phyloP scores from a whole-genome alignment of 768 basidiomycete species.

The Amanita muscaria region DNA sequence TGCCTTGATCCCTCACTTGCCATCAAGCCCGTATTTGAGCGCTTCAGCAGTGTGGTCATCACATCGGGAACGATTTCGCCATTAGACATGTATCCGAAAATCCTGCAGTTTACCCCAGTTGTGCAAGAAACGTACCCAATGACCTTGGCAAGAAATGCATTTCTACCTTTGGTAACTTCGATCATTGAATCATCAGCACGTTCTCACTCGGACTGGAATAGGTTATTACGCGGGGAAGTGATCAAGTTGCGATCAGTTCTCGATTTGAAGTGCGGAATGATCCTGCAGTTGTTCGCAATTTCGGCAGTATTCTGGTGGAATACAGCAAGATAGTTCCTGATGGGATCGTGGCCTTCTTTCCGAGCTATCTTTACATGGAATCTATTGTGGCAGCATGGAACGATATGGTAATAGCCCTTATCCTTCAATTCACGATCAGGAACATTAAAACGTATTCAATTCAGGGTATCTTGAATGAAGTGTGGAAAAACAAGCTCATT shows the following conservation, averaged over 20 bases:
- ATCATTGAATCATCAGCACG: too few relatives aligned
- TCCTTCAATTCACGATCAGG: not conserved
- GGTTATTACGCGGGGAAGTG: constrained; percentile 97
- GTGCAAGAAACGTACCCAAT: constrained; percentile 97
- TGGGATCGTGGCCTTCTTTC: constrained; percentile 98
- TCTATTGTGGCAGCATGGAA: constrained; percentile 99
- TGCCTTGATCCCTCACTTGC: constrained; percentile 97
- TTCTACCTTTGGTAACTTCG: constrained; percentile 75
- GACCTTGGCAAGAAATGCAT: constrained; percentile 94
- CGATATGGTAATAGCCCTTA: constrained; percentile 73
- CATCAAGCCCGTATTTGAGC: constrained; percentile 96
- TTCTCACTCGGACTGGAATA: constrained; percentile 19
- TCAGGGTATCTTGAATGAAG: constrained; percentile 96
- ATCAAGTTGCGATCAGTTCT: constrained; percentile 97
- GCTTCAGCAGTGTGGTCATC: constrained; percentile 96
- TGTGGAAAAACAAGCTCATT: constrained; percentile 98
- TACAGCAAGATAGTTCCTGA: constrained; percentile 98
- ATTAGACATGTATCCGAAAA: constrained; percentile 99
- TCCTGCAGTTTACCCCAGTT: constrained; percentile 95
- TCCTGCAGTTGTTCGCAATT: constrained; percentile 97
- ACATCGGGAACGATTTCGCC: constrained; percentile 98
- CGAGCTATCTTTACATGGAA: constrained; percentile 99
- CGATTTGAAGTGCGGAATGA: constrained; percentile 99
- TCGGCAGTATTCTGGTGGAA: constrained; percentile 95
- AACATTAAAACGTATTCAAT: not conserved